These are phyloP conservation scores for Colletotrichum sansevieriae DNA, from an alignment of 2,329 filamentous ascomycete genomes.

Conservation along the genomic window DNA sequence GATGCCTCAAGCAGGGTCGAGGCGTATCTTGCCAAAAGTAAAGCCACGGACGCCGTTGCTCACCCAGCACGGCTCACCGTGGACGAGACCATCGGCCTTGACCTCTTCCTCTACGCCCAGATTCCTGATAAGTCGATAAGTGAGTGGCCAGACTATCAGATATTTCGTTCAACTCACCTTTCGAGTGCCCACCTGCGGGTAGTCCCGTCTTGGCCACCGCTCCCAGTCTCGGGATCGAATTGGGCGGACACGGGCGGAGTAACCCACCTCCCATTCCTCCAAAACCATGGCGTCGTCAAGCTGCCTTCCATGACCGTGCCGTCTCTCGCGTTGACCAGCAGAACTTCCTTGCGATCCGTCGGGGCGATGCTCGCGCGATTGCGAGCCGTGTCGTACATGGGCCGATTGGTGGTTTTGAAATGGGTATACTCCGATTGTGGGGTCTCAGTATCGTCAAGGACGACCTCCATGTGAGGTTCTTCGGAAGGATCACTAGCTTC, in stretches of 20 bases:
- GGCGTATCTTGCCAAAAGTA: constrained; percentile 60
- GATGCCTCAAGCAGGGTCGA: constrained; percentile 40
- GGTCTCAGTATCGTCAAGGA: constrained; percentile 59
- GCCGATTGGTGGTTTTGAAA: constrained; percentile 85
- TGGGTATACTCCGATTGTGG: constrained; percentile 75
- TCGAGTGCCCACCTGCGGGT: constrained; percentile 87
- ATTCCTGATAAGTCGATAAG: constrained; percentile 51
- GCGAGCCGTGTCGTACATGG: constrained; percentile 79
- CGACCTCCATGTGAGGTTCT: constrained; percentile 56
- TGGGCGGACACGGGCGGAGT: constrained; percentile 75
- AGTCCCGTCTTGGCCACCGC: constrained; percentile 86
- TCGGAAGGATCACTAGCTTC: constrained; percentile 46
- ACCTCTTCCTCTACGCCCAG: constrained; percentile 77
- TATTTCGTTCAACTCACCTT: constrained; percentile 56
- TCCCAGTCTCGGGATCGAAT: constrained; percentile 57
- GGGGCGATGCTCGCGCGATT: constrained; percentile 67
- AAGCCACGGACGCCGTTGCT: constrained; percentile 92
- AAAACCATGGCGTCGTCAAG: constrained; percentile 86
- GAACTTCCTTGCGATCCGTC: constrained; percentile 74
- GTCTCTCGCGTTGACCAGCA: constrained; percentile 74
- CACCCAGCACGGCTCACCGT: constrained; percentile 87
- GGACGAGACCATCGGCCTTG: constrained; percentile 67
- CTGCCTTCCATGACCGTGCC: constrained; percentile 87
- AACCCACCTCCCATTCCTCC: constrained; percentile 79
- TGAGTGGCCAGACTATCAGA: background rate